Evolutionary conservation across 2,329 filamentous ascomycete genomes (phyloP).

Genomic region (Claviceps sp.): DNA sequence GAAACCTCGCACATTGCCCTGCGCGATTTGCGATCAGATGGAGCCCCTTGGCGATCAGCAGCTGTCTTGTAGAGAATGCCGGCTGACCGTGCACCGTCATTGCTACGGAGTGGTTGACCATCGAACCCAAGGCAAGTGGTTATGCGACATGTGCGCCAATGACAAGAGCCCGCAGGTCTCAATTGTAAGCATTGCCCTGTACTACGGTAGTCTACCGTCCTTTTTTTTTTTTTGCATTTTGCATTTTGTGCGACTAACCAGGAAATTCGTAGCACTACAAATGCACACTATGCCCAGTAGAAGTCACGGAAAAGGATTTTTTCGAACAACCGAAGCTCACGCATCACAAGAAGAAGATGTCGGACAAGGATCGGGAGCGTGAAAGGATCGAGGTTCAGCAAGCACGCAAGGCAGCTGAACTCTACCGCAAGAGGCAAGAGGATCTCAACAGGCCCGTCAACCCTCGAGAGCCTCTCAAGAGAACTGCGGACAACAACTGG

Average conservation of each 20-base stretch:
- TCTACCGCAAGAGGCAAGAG: slow-evolving; percentile 70
- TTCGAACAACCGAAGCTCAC: slow-evolving; percentile 50
- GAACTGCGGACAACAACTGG: slow-evolving; percentile 95
- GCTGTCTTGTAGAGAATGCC: slow-evolving; percentile 73
- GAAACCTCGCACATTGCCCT: slow-evolving; percentile 65
- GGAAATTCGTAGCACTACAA: slow-evolving; percentile 51
- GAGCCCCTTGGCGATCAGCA: slow-evolving; percentile 60
- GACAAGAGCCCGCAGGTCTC: slow-evolving; percentile 86
- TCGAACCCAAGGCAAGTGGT: slow-evolving; percentile 66
- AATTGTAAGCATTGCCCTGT: slow-evolving; percentile 45
- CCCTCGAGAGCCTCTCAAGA: slow-evolving; percentile 82
- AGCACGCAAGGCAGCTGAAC: slow-evolving; percentile 64
- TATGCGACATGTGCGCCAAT: slow-evolving; percentile 90
- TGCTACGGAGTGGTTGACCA: slow-evolving; percentile 80
- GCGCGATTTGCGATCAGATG: slow-evolving; percentile 67
- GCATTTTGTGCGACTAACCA: slow-evolving; percentile 14
- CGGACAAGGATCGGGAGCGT: slow-evolving; percentile 79
- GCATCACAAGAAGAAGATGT: slow-evolving; percentile 67
- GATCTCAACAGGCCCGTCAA: slow-evolving; percentile 70
- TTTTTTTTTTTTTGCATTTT: neutral
- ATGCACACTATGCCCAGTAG: slow-evolving; percentile 81
- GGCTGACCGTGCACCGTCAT: slow-evolving; percentile 76
- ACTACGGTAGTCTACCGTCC: neutral
- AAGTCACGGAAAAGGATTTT: slow-evolving; percentile 68
- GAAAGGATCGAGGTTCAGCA: slow-evolving; percentile 78